These are phyloP conservation scores for Corylus americana DNA, from an alignment of 306 rosid species.

Conservation along the genomic window DNA sequence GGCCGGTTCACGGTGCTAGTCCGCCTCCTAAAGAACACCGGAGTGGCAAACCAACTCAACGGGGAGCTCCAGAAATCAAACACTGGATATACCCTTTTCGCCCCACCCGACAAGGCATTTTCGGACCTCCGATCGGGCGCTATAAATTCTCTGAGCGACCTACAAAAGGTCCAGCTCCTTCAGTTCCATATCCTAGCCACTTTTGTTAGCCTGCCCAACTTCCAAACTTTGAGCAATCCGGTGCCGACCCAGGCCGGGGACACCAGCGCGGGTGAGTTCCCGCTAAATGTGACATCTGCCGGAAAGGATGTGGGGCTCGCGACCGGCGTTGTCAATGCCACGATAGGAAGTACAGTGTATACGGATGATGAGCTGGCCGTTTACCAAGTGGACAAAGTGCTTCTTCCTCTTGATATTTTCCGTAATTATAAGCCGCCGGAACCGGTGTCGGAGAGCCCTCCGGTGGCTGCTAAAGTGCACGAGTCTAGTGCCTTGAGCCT, in stretches of 20 bases:
- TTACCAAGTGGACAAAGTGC: slow-evolving; percentile 49
- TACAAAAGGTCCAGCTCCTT: slow-evolving; percentile 43
- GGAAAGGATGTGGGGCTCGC: slow-evolving; percentile 48
- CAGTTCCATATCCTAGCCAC: slow-evolving; percentile 51
- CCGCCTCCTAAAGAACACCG: slow-evolving; percentile 44
- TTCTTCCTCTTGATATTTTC: slow-evolving; percentile 45
- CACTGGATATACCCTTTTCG: slow-evolving; percentile 25
- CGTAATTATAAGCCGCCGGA: slow-evolving; percentile 36
- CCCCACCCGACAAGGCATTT: slow-evolving; percentile 36
- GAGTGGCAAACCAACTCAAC: slow-evolving; percentile 39
- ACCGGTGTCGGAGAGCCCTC: slow-evolving; percentile 3
- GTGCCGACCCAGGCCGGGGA: slow-evolving; percentile 56
- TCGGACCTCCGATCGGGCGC: slow-evolving; percentile 33
- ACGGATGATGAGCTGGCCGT: slow-evolving; percentile 43
- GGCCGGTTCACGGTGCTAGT: slow-evolving; percentile 40
- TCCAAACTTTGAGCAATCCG: slow-evolving; percentile 52
- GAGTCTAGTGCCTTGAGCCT: slow-evolving; percentile 20
- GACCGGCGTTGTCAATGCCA: slow-evolving; percentile 52
- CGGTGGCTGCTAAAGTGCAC: neutral
- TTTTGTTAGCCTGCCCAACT: slow-evolving; percentile 43
- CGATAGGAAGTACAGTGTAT: slow-evolving; percentile 41
- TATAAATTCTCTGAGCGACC: slow-evolving; percentile 30
- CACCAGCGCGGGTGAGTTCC: slow-evolving; percentile 31
- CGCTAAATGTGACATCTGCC: slow-evolving; percentile 45
- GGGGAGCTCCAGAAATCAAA: slow-evolving; percentile 35